phyloP scores from a whole-genome alignment of 1,284 basidiomycete species.

The Tremellales sp. region DNA sequence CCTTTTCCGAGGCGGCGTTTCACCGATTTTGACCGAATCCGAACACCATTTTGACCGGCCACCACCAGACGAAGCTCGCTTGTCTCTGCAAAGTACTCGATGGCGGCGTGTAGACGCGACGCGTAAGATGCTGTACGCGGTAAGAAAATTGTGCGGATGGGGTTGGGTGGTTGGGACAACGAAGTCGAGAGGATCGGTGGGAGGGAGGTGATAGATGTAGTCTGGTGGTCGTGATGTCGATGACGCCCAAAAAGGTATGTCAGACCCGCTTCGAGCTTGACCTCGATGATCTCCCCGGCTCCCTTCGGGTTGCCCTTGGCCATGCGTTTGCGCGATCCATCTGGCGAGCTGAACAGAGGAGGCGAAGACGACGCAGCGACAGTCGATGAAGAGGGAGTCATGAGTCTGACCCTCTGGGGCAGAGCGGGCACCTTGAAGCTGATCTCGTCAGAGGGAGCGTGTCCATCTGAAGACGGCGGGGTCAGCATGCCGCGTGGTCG shows the following conservation, averaged over 20 bases:
- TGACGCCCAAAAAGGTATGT: slow-evolving; percentile 41
- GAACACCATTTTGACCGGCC: slow-evolving; percentile 46
- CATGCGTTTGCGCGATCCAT: slow-evolving; percentile 6
- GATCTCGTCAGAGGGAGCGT: not conserved
- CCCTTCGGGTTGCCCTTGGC: not conserved
- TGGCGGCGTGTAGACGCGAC: slow-evolving; percentile 38
- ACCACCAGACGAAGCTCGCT: slow-evolving; percentile 31
- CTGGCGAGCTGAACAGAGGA: slow-evolving; percentile 14
- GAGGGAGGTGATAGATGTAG: slow-evolving; percentile 1
- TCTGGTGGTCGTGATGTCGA: slow-evolving; percentile 12
- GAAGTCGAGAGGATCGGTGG: slow-evolving; percentile 10
- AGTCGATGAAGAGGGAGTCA: slow-evolving; percentile 41
- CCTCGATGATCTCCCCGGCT: not conserved
- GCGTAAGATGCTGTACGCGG: slow-evolving; percentile 40
- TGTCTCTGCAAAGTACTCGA: slow-evolving; percentile 22
- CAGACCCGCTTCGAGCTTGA: slow-evolving; percentile 13
- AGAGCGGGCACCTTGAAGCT: slow-evolving; percentile 17
- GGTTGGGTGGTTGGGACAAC: not conserved
- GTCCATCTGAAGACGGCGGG: not conserved
- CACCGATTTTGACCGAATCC: slow-evolving; percentile 14
- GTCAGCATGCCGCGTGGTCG: not conserved
- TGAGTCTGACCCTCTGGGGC: slow-evolving; percentile 12
- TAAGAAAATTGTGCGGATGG: slow-evolving; percentile 28
- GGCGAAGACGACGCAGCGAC: slow-evolving; percentile 42
- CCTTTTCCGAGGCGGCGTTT: slow-evolving; percentile 18